Conservation (phyloP, 495 filamentous ascomycete genomes). For the Aspergillus leporis region DNA sequence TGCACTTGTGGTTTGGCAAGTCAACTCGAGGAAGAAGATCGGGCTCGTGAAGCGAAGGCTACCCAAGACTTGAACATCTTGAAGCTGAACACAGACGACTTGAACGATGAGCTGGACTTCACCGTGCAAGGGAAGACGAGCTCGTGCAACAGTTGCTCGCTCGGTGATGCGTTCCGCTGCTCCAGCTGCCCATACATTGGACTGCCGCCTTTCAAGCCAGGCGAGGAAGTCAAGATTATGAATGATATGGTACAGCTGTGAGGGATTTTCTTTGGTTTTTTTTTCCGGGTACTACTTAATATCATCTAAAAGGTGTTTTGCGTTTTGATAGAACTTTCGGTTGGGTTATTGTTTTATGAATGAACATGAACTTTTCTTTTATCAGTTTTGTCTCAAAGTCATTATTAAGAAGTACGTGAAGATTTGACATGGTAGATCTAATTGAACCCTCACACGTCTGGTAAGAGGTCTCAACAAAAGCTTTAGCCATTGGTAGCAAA, state of each 20-base stretch:
- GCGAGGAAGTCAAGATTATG: conserved; percentile 84
- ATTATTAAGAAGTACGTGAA: no score
- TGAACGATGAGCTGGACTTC: conserved; percentile 80
- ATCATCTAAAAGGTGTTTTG: conserved; percentile 2
- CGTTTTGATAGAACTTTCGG: neutral
- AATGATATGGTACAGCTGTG: conserved; percentile 87
- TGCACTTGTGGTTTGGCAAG: conserved; percentile 90
- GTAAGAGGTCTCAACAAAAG: no score
- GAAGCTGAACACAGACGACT: conserved; percentile 76
- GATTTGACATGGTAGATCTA: no score
- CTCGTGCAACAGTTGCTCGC: conserved; percentile 86
- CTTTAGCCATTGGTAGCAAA: no score
- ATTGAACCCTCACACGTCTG: no score
- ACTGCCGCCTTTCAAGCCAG: conserved; percentile 92
- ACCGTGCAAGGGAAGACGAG: conserved; percentile 94
- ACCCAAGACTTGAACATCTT: conserved; percentile 58
- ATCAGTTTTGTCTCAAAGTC: no score
- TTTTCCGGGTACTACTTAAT: neutral
- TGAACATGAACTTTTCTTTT: neutral
- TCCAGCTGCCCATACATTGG: conserved; percentile 90
- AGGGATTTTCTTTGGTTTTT: conserved; percentile 16
- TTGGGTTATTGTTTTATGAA: neutral
- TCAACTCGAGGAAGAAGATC: conserved; percentile 78
- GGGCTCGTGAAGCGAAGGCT: conserved; percentile 61
- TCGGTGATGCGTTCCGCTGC: conserved; percentile 70